Evolutionary conservation across 768 basidiomycete species (phyloP).

Genomic region (Mrakia gelida): DNA sequence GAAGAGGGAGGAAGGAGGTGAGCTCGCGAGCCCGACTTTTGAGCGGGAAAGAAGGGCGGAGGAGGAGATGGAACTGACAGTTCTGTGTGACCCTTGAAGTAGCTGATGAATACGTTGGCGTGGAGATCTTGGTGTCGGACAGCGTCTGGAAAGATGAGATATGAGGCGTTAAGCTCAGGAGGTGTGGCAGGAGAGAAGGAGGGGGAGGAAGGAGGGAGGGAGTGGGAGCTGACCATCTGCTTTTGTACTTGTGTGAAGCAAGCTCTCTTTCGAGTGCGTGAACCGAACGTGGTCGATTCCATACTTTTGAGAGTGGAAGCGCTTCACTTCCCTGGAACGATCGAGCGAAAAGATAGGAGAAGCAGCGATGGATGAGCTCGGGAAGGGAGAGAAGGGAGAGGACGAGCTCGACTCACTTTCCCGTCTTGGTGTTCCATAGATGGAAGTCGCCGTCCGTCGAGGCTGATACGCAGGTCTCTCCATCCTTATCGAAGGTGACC

Average conservation of each 20-base stretch:
- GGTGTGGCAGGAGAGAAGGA: neutral
- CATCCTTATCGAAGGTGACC: constrained; percentile 83
- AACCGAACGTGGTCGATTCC: constrained; percentile 91
- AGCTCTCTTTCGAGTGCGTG: constrained; percentile 80
- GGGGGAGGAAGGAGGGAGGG: neutral
- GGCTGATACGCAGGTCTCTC: constrained; percentile 78
- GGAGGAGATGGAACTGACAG: constrained; percentile 43
- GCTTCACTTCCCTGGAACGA: constrained; percentile 44
- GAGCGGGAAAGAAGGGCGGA: neutral
- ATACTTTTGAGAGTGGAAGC: constrained; percentile 89
- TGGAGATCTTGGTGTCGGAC: constrained; percentile 91
- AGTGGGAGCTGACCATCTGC: constrained; percentile 58
- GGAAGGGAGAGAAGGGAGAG: constrained; percentile 31
- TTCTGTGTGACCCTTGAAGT: constrained; percentile 90
- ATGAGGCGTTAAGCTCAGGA: neutral
- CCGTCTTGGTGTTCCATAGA: constrained; percentile 79
- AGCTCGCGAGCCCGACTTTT: neutral
- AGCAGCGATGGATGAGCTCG: neutral
- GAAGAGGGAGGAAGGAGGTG: neutral
- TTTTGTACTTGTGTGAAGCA: constrained; percentile 89
- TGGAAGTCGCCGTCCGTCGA: constrained; percentile 90
- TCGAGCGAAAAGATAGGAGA: too few relatives aligned
- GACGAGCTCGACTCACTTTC: constrained; percentile 73
- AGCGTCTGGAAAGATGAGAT: constrained; percentile 45
- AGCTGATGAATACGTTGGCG: constrained; percentile 92